Evolutionary conservation across 2,329 filamentous ascomycete genomes (phyloP).

Genomic region (Ramularia collo-cygni): DNA sequence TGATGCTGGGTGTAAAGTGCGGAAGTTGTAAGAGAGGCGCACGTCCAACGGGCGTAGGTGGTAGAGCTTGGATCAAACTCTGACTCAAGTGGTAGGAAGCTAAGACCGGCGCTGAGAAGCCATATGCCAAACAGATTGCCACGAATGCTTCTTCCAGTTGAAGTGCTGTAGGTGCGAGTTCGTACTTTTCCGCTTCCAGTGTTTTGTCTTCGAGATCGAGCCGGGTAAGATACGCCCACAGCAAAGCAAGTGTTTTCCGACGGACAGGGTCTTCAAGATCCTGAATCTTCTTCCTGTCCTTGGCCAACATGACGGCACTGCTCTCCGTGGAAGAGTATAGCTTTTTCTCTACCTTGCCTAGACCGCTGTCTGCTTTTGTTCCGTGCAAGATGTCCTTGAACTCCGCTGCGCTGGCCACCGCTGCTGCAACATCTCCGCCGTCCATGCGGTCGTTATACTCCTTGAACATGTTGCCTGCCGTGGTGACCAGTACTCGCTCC

Average conservation of each 20-base stretch:
- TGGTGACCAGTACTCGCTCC: slow-evolving; percentile 87
- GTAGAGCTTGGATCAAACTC: slow-evolving; percentile 79
- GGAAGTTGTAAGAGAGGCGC: slow-evolving; percentile 82
- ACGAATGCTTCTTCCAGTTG: slow-evolving; percentile 79
- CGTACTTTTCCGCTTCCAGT: slow-evolving; percentile 79
- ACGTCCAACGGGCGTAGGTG: slow-evolving; percentile 58
- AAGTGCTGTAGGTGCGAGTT: slow-evolving; percentile 80
- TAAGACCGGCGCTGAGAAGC: slow-evolving; percentile 73
- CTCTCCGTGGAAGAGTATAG: slow-evolving; percentile 53
- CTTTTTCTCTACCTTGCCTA: slow-evolving; percentile 76
- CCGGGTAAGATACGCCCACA: slow-evolving; percentile 93
- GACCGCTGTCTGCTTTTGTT: slow-evolving; percentile 69
- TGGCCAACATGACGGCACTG: slow-evolving; percentile 56
- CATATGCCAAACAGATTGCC: slow-evolving; percentile 80
- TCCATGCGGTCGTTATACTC: slow-evolving; percentile 83
- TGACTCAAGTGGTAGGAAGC: slow-evolving; percentile 77
- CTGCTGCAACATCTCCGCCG: slow-evolving; percentile 69
- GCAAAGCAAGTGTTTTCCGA: slow-evolving; percentile 77
- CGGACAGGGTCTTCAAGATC: slow-evolving; percentile 72
- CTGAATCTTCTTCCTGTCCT: slow-evolving; percentile 70
- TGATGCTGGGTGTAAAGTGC: slow-evolving; percentile 62
- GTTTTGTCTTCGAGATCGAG: slow-evolving; percentile 72
- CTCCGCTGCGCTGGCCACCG: slow-evolving; percentile 80
- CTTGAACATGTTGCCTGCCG: slow-evolving; percentile 87
- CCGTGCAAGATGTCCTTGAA: slow-evolving; percentile 71